Evolutionary conservation across 1,284 basidiomycete species (phyloP).

Genomic region (Cutaneotrichosporon spelunceum): DNA sequence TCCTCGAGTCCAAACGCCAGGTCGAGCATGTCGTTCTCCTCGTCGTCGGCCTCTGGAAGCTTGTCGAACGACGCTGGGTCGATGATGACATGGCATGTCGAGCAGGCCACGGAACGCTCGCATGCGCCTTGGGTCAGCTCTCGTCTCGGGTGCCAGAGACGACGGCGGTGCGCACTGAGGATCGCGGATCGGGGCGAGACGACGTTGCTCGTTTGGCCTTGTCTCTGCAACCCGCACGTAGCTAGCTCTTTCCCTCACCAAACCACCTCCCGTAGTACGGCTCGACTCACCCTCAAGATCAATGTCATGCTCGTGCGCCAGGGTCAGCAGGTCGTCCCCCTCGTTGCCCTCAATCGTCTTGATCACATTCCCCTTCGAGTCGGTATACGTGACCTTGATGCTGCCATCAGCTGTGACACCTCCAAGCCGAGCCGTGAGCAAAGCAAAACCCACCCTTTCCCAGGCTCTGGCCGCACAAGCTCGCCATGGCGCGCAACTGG

Average conservation of each 20-base stretch:
- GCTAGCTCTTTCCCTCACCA: neutral
- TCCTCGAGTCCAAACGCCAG: conserved; percentile 96
- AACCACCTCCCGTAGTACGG: neutral
- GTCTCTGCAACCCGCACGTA: no score
- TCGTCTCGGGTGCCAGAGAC: no score
- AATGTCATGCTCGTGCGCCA: conserved; percentile 94
- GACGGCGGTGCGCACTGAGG: no score
- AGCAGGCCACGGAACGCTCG: conserved; percentile 94
- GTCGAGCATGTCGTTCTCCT: conserved; percentile 98
- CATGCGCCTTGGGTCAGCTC: conserved; percentile 71
- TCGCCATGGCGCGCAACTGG: conserved; percentile 52
- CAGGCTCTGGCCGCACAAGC: conserved; percentile 57
- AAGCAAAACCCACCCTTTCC: conserved; percentile 47
- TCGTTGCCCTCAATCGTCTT: conserved; percentile 90
- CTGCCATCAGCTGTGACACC: conserved; percentile 56
- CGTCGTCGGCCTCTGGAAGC: conserved; percentile 88
- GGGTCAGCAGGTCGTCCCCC: conserved; percentile 84
- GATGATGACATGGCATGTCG: conserved; percentile 94
- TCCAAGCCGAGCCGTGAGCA: conserved; percentile 1
- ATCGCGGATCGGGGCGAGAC: no score
- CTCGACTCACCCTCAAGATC: conserved; percentile 86
- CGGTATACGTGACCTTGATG: conserved; percentile 83
- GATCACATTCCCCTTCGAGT: conserved; percentile 75
- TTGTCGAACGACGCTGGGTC: conserved; percentile 76
- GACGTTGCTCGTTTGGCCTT: no score